Conservation (phyloP, 2,329 filamentous ascomycete species). For the Colletotrichum salicis region DNA sequence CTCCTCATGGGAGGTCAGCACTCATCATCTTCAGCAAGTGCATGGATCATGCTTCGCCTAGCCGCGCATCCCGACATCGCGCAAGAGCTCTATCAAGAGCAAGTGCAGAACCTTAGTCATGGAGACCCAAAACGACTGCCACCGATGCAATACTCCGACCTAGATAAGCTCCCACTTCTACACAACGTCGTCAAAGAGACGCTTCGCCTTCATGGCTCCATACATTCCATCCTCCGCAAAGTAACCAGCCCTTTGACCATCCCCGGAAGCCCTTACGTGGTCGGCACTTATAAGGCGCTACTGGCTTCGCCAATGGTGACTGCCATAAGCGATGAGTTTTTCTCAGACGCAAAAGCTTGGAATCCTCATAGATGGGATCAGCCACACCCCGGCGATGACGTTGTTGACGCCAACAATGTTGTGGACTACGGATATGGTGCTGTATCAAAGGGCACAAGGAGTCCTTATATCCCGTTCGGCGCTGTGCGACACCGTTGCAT, state of each 20-base stretch:
- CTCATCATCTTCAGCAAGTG: slow-evolving; percentile 79
- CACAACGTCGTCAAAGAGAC: slow-evolving; percentile 71
- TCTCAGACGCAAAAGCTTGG: slow-evolving; percentile 50
- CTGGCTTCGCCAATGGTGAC: slow-evolving; percentile 57
- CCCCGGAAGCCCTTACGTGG: neutral
- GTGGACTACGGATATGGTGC: neutral
- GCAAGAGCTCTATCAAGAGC: slow-evolving; percentile 67
- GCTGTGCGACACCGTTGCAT: neutral
- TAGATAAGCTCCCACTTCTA: neutral
- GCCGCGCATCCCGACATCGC: slow-evolving; percentile 75
- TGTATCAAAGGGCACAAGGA: neutral
- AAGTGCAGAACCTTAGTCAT: slow-evolving; percentile 45
- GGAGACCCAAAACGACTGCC: neutral
- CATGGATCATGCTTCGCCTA: slow-evolving; percentile 81
- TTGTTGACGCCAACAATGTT: neutral
- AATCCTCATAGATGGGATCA: neutral
- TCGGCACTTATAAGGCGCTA: slow-evolving; percentile 56
- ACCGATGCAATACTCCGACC: neutral
- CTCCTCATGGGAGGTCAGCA: slow-evolving; percentile 87
- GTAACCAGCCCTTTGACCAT: neutral
- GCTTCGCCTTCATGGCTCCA: slow-evolving; percentile 75
- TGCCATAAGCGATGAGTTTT: slow-evolving; percentile 65
- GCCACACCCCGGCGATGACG: neutral
- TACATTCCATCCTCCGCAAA: neutral
- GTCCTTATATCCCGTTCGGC: neutral